Conservation (phyloP, 257 asterid genomes). For the Penstemon davidsonii region DNA sequence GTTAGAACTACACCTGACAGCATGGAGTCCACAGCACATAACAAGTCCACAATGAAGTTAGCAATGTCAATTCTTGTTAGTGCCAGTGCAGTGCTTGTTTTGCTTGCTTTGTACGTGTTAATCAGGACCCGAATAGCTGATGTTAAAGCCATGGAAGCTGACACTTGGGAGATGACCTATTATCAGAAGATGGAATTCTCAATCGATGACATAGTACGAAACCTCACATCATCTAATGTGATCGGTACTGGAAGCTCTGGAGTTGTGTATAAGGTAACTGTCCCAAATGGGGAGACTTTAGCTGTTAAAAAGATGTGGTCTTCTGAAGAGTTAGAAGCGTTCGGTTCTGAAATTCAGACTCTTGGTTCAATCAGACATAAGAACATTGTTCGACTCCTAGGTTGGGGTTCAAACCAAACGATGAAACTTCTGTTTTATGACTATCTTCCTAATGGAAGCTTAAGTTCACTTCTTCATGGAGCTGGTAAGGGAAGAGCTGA, state of each 20-base stretch:
- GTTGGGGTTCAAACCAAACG: constrained; percentile 82
- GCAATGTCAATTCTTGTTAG: constrained; percentile 89
- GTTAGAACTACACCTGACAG: constrained; percentile 46
- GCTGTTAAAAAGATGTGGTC: constrained; percentile 99
- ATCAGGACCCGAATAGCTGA: constrained; percentile 50
- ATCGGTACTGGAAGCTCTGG: constrained; percentile 98
- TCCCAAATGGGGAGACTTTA: constrained; percentile 60
- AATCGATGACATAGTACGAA: constrained; percentile 65
- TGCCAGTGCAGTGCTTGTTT: constrained; percentile 65
- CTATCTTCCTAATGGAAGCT: constrained; percentile 90
- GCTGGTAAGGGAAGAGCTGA: constrained; percentile 81
- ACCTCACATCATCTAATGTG: constrained; percentile 78
- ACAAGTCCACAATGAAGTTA: constrained; percentile 62
- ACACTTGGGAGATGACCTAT: constrained; percentile 79
- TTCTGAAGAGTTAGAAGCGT: constrained; percentile 76
- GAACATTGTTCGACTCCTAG: constrained; percentile 88
- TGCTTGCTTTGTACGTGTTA: constrained; percentile 63
- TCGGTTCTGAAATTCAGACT: constrained; percentile 72
- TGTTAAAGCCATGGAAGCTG: constrained; percentile 38
- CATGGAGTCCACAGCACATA: constrained; percentile 25
- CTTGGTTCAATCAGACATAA: constrained; percentile 90
- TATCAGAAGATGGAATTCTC: constrained; percentile 85
- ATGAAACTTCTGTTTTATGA: constrained; percentile 83
- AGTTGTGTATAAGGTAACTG: constrained; percentile 76
- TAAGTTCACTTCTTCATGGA: constrained; percentile 94